phyloP scores from a whole-genome alignment of 768 basidiomycete genomes.

The Suillus weaverae region DNA sequence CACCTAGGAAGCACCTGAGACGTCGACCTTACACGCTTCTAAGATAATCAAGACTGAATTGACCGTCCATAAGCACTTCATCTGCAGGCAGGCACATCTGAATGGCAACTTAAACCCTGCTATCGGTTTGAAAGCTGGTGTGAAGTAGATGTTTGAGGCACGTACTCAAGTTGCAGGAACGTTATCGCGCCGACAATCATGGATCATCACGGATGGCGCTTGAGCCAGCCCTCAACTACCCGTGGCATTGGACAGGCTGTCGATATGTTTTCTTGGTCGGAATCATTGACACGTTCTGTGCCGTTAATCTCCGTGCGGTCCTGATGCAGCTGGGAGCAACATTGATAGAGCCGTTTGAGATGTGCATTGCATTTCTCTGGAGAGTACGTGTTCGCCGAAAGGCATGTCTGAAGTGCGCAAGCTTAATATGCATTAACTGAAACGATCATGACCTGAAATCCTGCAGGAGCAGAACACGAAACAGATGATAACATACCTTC shows the following conservation, averaged over 20 bases:
- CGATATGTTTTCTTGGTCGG: slow-evolving; percentile 33
- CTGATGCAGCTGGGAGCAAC: slow-evolving; percentile 61
- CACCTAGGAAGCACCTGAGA: background rate
- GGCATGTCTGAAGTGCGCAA: slow-evolving; percentile 61
- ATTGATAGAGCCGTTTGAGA: slow-evolving; percentile 56
- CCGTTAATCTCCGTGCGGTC: background rate
- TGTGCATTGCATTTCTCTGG: slow-evolving; percentile 61
- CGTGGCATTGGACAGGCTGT: slow-evolving; percentile 60
- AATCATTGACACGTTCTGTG: slow-evolving; percentile 32
- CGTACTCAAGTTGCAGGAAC: background rate
- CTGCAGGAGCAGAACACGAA: too few relatives aligned
- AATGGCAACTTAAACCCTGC: background rate
- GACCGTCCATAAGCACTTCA: background rate
- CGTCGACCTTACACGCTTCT: background rate
- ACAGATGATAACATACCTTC: background rate
- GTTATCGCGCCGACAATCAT: background rate
- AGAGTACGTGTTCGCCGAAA: slow-evolving; percentile 60
- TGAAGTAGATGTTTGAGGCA: background rate
- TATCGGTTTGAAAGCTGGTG: background rate
- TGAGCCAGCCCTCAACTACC: slow-evolving; percentile 61
- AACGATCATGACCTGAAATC: background rate
- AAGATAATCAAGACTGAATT: background rate
- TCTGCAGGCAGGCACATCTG: background rate
- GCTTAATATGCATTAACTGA: slow-evolving; percentile 38
- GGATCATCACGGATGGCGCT: slow-evolving; percentile 41